phyloP scores from a whole-genome alignment of 768 basidiomycete genomes.

The Dendrothele bispora region DNA sequence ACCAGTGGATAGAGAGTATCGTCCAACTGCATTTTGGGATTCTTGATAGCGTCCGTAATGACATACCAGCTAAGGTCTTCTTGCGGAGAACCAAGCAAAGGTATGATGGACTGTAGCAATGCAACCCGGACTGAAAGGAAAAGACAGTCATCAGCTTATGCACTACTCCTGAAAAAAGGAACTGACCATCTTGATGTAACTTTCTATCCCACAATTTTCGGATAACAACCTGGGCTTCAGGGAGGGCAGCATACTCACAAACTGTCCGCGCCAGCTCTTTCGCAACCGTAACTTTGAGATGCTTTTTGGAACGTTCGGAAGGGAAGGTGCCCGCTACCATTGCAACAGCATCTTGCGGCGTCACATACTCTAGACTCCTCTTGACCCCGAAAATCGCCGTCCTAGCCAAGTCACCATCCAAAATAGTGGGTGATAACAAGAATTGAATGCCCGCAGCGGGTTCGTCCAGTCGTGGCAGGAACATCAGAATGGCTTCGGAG shows the following conservation, averaged over 20 bases:
- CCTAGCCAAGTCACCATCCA: constrained; percentile 16
- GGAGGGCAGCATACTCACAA: constrained; percentile 9
- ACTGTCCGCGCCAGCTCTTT: constrained; percentile 19
- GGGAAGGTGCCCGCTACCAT: constrained; percentile 10
- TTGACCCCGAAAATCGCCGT: constrained; percentile 14
- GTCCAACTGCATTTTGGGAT: constrained; percentile 8
- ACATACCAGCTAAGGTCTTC: constrained; percentile 14
- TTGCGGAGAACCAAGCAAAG: constrained; percentile 11
- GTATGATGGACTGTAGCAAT: constrained; percentile 16
- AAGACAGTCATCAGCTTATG: constrained; percentile 3
- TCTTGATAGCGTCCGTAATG: constrained; percentile 7
- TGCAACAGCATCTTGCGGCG: constrained; percentile 8
- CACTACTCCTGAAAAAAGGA: neutral
- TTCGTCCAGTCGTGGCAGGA: constrained; percentile 19
- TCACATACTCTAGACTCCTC: constrained; percentile 14
- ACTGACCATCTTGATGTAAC: constrained; percentile 20
- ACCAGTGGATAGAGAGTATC: constrained; percentile 16
- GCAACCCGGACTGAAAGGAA: constrained; percentile 16
- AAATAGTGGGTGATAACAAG: constrained; percentile 14
- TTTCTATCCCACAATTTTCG: constrained; percentile 14
- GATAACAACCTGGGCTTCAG: constrained; percentile 12
- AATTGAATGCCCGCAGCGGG: constrained; percentile 19
- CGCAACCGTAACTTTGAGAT: constrained; percentile 14
- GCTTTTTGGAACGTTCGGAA: constrained; percentile 2
- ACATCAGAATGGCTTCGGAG: constrained; percentile 19